Evolutionary conservation across 176 grass and related monocot genomes (phyloP).

Genomic region (Zea luxurians): DNA sequence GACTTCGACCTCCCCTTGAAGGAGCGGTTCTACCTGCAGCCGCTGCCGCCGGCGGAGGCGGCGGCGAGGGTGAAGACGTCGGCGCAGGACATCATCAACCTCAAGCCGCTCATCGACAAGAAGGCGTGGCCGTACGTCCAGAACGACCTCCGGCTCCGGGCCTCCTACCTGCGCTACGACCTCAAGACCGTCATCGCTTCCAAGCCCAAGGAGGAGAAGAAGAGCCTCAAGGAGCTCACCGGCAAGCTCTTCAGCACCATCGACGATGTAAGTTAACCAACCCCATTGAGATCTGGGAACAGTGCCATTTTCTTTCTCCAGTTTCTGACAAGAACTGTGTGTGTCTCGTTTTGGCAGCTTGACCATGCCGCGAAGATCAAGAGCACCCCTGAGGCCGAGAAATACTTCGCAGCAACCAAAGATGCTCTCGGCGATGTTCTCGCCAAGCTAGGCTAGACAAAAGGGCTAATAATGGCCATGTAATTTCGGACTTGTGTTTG

Average conservation of each 20-base stretch:
- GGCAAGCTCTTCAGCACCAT: constrained; percentile 75
- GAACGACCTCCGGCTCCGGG: constrained; percentile 86
- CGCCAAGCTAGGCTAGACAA: constrained; percentile 70
- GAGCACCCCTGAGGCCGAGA: constrained; percentile 74
- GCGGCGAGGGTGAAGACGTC: constrained; percentile 73
- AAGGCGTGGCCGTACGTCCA: constrained; percentile 88
- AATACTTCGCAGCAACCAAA: constrained; percentile 64
- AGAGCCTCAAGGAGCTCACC: constrained; percentile 66
- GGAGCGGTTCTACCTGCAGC: constrained; percentile 77
- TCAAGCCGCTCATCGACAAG: constrained; percentile 86
- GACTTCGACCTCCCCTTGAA: constrained; percentile 63
- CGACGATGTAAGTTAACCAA: constrained; percentile 44
- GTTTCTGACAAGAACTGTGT: background rate
- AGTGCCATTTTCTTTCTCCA: background rate
- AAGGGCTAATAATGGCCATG: constrained; percentile 28
- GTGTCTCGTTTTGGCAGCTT: constrained; percentile 50
- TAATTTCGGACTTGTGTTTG: constrained; percentile 53
- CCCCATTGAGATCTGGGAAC: background rate
- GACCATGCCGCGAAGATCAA: constrained; percentile 97
- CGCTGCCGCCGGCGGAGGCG: constrained; percentile 56
- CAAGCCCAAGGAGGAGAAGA: constrained; percentile 93
- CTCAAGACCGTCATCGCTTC: constrained; percentile 84
- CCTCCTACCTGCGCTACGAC: constrained; percentile 74
- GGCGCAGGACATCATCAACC: constrained; percentile 77
- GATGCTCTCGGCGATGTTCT: constrained; percentile 65